Conservation (phyloP, 2,329 filamentous ascomycete genomes). For the Cytospora schulzeri region DNA sequence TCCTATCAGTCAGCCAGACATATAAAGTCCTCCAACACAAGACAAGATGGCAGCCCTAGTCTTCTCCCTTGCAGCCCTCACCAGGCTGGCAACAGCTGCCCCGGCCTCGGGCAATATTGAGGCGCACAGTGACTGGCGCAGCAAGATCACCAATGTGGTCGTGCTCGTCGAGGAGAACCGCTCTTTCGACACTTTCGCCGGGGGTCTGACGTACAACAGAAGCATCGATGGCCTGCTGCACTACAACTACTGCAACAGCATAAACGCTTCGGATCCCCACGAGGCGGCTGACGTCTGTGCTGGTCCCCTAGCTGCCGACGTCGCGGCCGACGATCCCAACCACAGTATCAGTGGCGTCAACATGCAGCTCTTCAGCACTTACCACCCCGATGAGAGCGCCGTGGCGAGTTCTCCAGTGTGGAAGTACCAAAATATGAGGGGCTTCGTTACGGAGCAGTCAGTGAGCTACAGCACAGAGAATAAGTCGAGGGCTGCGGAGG, state of each 20-base stretch:
- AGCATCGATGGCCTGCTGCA: constrained; percentile 41
- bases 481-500: constrained; percentile 42
- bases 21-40: not conserved
- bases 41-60: constrained; percentile 5
- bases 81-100: constrained; percentile 16
- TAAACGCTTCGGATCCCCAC: constrained; percentile 31
- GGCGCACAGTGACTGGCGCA: constrained; percentile 19
- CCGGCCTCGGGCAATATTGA: constrained; percentile 7
- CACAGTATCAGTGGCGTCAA: constrained; percentile 46
- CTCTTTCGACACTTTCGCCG: constrained; percentile 44
- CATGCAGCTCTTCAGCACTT: constrained; percentile 38
- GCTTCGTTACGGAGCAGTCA: constrained; percentile 47
- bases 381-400: constrained; percentile 28
- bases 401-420: constrained; percentile 23
- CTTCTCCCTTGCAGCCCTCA: constrained; percentile 14
- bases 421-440: constrained; percentile 38
- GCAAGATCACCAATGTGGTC: constrained; percentile 28
- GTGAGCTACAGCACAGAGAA: constrained; percentile 39
- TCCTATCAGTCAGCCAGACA: not conserved
- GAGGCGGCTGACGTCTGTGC: constrained; percentile 39
- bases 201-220: constrained; percentile 41
- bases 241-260: constrained; percentile 44
- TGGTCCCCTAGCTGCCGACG: constrained; percentile 39
- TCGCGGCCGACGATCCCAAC: constrained; percentile 46
- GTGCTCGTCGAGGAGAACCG: constrained; percentile 27